Conservation (phyloP, 2,329 filamentous ascomycete genomes). For the Fusarium napiforme region DNA sequence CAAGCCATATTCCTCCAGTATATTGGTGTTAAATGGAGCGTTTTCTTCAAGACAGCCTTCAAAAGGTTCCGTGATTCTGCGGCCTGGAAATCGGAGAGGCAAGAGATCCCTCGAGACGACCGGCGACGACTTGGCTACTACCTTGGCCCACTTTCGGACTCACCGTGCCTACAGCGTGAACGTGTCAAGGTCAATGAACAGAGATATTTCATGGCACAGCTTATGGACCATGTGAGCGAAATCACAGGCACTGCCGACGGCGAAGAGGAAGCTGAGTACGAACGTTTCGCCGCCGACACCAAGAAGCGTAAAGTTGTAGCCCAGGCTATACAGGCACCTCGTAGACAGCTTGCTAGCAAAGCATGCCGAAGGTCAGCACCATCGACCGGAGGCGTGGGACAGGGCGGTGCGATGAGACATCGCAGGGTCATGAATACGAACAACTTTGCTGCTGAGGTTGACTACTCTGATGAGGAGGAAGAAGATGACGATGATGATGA, state of each 20-base stretch:
- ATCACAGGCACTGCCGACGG: slow-evolving; percentile 45
- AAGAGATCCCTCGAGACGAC: slow-evolving; percentile 47
- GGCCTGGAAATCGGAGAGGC: slow-evolving; percentile 51
- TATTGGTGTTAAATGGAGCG: slow-evolving; percentile 60
- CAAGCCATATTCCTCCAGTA: slow-evolving; percentile 64
- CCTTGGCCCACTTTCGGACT: slow-evolving; percentile 40
- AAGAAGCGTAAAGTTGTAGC: slow-evolving; percentile 5
- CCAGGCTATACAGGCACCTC: background rate
- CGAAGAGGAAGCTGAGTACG: slow-evolving; percentile 53
- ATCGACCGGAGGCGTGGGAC: background rate
- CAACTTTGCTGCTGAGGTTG: background rate
- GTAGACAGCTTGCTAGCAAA: slow-evolving; percentile 1
- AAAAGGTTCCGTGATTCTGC: slow-evolving; percentile 44
- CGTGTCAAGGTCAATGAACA: slow-evolving; percentile 49
- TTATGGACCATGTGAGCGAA: slow-evolving; percentile 50
- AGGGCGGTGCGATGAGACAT: background rate
- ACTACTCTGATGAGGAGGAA: slow-evolving; percentile 1
- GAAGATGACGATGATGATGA: slow-evolving; percentile 20
- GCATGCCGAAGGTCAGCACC: background rate
- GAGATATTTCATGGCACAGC: slow-evolving; percentile 59
- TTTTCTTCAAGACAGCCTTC: slow-evolving; percentile 55
- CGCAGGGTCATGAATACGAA: background rate
- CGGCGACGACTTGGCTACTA: slow-evolving; percentile 50
- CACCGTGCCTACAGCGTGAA: slow-evolving; percentile 43
- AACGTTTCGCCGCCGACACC: background rate